Evolutionary conservation across 176 grass and related monocot species (phyloP).

Genomic region (Panicum miliaceum): DNA sequence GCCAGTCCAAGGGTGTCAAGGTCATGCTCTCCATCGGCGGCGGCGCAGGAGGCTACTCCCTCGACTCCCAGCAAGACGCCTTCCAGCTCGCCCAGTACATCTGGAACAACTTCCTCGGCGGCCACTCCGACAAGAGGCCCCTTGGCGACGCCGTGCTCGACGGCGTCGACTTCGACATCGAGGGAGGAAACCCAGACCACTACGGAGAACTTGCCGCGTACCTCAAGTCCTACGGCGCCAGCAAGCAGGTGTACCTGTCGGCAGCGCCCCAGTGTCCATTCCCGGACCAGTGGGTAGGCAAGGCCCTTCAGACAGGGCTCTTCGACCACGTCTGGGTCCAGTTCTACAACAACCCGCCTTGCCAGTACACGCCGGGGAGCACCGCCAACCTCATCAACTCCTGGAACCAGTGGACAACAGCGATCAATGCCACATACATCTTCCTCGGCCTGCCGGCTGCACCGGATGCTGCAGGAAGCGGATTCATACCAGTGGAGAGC

Average conservation of each 20-base stretch:
- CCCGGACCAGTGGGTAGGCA: constrained; percentile 55
- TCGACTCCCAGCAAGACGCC: constrained; percentile 51
- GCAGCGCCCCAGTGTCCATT: constrained; percentile 69
- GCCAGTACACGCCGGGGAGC: constrained; percentile 51
- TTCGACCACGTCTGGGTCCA: constrained; percentile 90
- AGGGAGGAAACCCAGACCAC: constrained; percentile 50
- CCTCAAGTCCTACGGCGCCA: constrained; percentile 45
- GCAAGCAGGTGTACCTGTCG: constrained; percentile 51
- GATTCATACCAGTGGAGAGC: constrained; percentile 50
- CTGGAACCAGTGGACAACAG: constrained; percentile 58
- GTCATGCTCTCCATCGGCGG: constrained; percentile 79
- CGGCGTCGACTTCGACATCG: constrained; percentile 79
- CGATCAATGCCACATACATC: constrained; percentile 46
- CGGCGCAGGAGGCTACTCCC: constrained; percentile 52
- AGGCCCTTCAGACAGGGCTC: constrained; percentile 53
- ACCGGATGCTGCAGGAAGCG: constrained; percentile 43
- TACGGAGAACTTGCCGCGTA: constrained; percentile 57
- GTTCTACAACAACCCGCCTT: constrained; percentile 74
- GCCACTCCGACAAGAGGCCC: constrained; percentile 35
- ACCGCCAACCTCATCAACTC: constrained; percentile 43
- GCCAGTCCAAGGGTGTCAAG: constrained; percentile 61
- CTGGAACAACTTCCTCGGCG: constrained; percentile 65
- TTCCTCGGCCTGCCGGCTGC: constrained; percentile 65
- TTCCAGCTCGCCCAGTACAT: constrained; percentile 52
- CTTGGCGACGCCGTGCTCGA: constrained; percentile 58